phyloP scores from a whole-genome alignment of 78 protist genomes.

The Dictyostelium discoideum region DNA sequence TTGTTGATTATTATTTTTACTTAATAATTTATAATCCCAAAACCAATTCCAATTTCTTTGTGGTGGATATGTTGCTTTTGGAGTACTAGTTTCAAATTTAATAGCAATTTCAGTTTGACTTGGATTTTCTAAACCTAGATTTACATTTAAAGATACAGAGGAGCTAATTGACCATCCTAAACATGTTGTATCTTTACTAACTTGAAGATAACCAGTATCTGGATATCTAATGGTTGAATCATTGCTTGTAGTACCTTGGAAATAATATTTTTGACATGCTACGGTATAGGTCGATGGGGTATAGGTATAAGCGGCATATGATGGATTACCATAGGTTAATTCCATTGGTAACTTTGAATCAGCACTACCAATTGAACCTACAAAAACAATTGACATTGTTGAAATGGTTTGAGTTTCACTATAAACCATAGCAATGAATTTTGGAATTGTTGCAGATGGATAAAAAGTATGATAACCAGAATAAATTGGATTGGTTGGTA shows the following conservation, averaged over 20 bases:
- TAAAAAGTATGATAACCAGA: constrained; percentile 10
- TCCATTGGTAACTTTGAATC: background rate
- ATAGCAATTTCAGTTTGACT: background rate
- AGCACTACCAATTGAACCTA: too few species aligned
- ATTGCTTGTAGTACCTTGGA: background rate
- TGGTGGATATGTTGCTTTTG: background rate
- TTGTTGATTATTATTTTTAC: background rate
- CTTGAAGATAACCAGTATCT: constrained; percentile 27
- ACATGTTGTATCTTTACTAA: background rate
- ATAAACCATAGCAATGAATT: background rate
- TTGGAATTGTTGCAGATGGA: background rate
- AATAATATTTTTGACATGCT: constrained; percentile 15
- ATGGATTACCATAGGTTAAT: background rate
- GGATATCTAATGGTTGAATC: constrained; percentile 17
- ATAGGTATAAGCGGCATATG: background rate
- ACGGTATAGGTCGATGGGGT: background rate
- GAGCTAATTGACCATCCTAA: background rate
- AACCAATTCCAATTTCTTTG: background rate
- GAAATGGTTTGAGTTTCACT: too few species aligned
- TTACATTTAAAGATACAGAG: background rate
- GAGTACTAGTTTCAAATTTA: background rate
- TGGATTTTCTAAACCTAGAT: background rate
- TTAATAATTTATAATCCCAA: background rate
- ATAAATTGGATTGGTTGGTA: background rate
- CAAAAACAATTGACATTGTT: background rate